Base-by-base conservation (phyloP, 2,329 filamentous ascomycete genomes). In the Aureobasidium sp. region DNA sequence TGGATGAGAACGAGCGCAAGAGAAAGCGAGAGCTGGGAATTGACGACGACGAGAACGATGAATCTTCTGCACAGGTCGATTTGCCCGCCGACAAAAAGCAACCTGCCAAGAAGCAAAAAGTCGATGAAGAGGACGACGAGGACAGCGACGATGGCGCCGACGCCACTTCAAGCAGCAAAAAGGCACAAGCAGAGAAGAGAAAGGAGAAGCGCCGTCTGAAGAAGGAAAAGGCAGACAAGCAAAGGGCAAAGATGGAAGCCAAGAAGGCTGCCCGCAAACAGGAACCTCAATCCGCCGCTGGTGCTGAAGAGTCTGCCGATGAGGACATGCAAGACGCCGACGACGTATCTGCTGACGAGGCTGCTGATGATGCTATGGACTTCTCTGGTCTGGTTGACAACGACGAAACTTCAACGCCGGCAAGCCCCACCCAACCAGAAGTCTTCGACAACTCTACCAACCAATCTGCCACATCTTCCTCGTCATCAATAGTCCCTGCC, bases 1-100 rank as follows among this genome's bases (percentile, higher is more conserved):
- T 96, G 85, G 91, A 95, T 68, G 92, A 96, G 67, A 91, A 89
- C 61, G 83, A 83, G 59, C 78, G 77, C 69, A 96, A 96, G 79
- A 84, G 91, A 64, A 96, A 80, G 70, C 74, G 78, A 32, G 77
- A 96, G 77, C 80, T 88, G 32, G 84, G 86, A 60, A 84, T 88
- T 66, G 77, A 86, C 27, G 70, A 71, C 2, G 71, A 72, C 34
- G 72, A 32, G 7, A 69, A 70, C 24, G 68, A 61, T 8, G 26
- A 29, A 4, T 43, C 36, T 5, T 73, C 71, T 26, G 73, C 73
- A 47, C 66, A 71, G 13, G 71, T 50, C 44, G 53, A 59, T 20
- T 13, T 50, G 12, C 43, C 56, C 7, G 26, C 34, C 20, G 61
- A 41, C 26, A 15, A 36, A 27, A 72, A 76, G 64, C 73, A 72